These are phyloP conservation scores for Eutypella sp. DNA, from an alignment of 2,329 filamentous ascomycete species.

Conservation along the genomic window DNA sequence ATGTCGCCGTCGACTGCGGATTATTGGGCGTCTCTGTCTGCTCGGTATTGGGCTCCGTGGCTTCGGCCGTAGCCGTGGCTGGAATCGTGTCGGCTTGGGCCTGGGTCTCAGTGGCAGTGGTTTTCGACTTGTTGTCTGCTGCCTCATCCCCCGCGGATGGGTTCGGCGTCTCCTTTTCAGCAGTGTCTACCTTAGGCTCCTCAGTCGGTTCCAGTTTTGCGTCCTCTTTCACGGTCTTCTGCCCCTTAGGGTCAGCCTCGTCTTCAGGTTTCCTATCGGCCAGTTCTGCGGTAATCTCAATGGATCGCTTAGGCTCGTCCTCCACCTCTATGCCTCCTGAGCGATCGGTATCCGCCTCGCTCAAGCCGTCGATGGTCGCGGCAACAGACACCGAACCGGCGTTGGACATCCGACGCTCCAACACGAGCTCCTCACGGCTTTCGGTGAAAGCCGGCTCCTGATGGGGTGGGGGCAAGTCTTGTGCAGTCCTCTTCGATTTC, in stretches of 20 bases:
- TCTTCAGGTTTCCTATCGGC: constrained; percentile 14
- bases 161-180: constrained; percentile 23
- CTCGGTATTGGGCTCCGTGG: constrained; percentile 11
- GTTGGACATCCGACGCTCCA: constrained; percentile 28
- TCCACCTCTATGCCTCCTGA: constrained; percentile 16
- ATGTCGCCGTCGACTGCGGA: constrained; percentile 23
- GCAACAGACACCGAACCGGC: constrained; percentile 49
- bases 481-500: constrained; percentile 18
- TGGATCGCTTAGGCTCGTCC: constrained; percentile 22
- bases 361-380: constrained; percentile 53
- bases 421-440: constrained; percentile 44
- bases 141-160: constrained; percentile 10
- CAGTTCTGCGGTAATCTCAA: constrained; percentile 37
- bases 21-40: constrained; percentile 14
- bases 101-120: constrained; percentile 13
- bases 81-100: constrained; percentile 12
- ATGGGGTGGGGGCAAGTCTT: constrained; percentile 13
- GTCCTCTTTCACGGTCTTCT: constrained; percentile 1
- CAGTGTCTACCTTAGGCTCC: constrained; percentile 18
- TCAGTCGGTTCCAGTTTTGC: constrained; percentile 5
- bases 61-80: constrained; percentile 10
- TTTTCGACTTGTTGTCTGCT: constrained; percentile 14
- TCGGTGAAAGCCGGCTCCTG: constrained; percentile 19
- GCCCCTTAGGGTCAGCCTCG: constrained; percentile 5
- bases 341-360: constrained; percentile 35